Percentiles rank a stretch among this genome's conserved stretches.
These are phyloP conservation scores for Talaromyces stipitatus DNA, from an alignment of 495 filamentous ascomycete genomes.

Conservation along the genomic window DNA sequence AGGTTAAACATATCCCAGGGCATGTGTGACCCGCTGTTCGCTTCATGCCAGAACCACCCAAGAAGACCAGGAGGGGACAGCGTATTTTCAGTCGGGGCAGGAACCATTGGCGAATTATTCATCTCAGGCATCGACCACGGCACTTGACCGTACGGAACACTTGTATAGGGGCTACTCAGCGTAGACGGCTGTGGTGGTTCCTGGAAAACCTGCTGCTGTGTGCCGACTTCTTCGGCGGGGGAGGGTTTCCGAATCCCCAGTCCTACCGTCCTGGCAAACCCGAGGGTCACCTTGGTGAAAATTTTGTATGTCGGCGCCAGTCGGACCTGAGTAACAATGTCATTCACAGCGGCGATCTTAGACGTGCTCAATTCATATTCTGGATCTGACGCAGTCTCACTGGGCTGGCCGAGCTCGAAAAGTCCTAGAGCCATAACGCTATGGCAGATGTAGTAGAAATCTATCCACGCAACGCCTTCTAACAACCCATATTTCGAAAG, in stretches of 20 bases:
- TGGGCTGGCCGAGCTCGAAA: not conserved
- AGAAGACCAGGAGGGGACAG: not conserved
- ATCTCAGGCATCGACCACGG: not conserved
- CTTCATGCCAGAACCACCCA: slow-evolving; percentile 1
- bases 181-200: not conserved
- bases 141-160: not conserved
- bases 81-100: not conserved
- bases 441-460: slow-evolving; percentile 5
- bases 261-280: not conserved
- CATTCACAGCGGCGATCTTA: not conserved
- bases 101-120: not conserved
- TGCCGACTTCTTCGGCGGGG: not conserved
- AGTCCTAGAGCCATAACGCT: not conserved
- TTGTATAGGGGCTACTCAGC: not conserved
- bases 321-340: not conserved
- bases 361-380: not conserved
- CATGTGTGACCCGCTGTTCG: slow-evolving; percentile 1
- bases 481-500: not conserved
- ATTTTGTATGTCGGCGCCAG: slow-evolving; percentile 4
- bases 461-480: slow-evolving; percentile 2
- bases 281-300: not conserved
- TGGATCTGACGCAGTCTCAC: not conserved
- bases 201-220: not conserved
- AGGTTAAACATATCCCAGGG: slow-evolving; percentile 1
- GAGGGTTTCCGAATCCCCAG: not conserved